Percentiles rank a stretch among this genome's conserved stretches.
These are phyloP conservation scores for Phytophthora tentaculata DNA, from an alignment of 352 stramenopile genomes.

Conservation along the genomic window DNA sequence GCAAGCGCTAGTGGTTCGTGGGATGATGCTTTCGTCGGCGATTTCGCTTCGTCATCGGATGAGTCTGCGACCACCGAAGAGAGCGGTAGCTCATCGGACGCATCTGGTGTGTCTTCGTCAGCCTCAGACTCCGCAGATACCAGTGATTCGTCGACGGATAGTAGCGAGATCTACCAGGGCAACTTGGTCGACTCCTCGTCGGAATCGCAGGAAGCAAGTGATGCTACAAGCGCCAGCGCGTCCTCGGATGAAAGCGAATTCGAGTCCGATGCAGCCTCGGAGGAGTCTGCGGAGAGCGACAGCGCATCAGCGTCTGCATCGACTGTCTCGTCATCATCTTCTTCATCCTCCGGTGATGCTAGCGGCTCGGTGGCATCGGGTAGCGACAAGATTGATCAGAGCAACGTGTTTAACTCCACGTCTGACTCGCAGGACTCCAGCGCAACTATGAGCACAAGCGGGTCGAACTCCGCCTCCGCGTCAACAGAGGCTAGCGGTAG, in stretches of 20 bases:
- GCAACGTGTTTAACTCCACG: not conserved
- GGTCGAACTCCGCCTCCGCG: not conserved
- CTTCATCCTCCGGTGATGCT: conserved; percentile 3
- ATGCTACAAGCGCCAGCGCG: not conserved
- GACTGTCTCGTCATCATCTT: not conserved
- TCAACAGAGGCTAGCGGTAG: not conserved
- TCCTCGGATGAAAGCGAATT: not conserved
- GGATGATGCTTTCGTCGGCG: not conserved
- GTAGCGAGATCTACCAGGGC: not conserved
- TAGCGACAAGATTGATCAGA: not conserved
- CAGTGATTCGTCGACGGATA: not conserved
- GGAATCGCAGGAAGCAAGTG: not conserved
- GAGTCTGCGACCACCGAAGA: conserved; percentile 3
- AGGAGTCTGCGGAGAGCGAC: conserved; percentile 1
- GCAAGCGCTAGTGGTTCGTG: not conserved
- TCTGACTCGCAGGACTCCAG: not conserved
- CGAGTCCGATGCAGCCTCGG: not conserved
- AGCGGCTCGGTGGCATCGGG: not conserved
- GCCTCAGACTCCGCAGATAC: too few species aligned
- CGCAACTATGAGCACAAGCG: not conserved
- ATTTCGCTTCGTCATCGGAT: not conserved
- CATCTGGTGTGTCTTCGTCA: too few species aligned
- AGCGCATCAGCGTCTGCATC: not conserved
- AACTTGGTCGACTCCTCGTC: not conserved
- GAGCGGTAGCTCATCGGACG: not conserved